Percentiles rank a stretch among this genome's conserved stretches.
phyloP scores from a whole-genome alignment of 768 basidiomycete species.

The Phylloporus sp. region DNA sequence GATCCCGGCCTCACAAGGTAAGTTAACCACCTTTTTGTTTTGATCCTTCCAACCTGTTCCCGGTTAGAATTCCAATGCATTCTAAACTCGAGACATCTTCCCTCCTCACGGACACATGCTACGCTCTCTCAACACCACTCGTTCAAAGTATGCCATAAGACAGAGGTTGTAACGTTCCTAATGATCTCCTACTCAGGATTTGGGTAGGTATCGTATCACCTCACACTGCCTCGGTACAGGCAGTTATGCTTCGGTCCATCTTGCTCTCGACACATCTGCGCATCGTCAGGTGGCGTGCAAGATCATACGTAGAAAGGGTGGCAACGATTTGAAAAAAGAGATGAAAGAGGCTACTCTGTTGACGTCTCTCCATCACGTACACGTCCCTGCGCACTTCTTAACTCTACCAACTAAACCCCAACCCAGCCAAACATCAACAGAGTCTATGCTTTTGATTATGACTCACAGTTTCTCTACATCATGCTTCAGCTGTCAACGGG shows the following conservation, averaged over 20 bases:
- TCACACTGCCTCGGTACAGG: slow-evolving; percentile 78
- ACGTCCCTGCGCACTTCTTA: slow-evolving; percentile 13
- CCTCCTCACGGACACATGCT: slow-evolving; percentile 53
- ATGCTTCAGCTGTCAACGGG: slow-evolving; percentile 85
- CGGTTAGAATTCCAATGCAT: slow-evolving; percentile 61
- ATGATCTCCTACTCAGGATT: slow-evolving; percentile 36
- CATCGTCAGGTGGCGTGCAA: slow-evolving; percentile 82
- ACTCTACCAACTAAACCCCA: background rate
- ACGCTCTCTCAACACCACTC: slow-evolving; percentile 52
- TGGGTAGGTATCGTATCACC: slow-evolving; percentile 70
- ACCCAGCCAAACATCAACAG: slow-evolving; percentile 76
- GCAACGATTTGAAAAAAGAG: slow-evolving; percentile 40
- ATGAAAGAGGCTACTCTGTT: slow-evolving; percentile 80
- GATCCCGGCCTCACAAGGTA: slow-evolving; percentile 66
- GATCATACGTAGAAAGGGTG: slow-evolving; percentile 63
- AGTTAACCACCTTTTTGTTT: background rate
- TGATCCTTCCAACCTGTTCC: background rate
- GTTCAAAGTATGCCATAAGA: slow-evolving; percentile 44
- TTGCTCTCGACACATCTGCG: slow-evolving; percentile 62
- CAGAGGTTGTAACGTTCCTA: background rate
- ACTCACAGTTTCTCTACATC: slow-evolving; percentile 68
- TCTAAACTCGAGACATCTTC: slow-evolving; percentile 50
- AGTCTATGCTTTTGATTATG: slow-evolving; percentile 65
- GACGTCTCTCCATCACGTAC: slow-evolving; percentile 66
- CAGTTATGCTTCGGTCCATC: slow-evolving; percentile 78